A percentile compares a stretch with the other conserved stretches of the same genome.
These are phyloP conservation scores for Raphanus raphanistrum DNA, from an alignment of 345 rosid species.

Conservation along the genomic window DNA sequence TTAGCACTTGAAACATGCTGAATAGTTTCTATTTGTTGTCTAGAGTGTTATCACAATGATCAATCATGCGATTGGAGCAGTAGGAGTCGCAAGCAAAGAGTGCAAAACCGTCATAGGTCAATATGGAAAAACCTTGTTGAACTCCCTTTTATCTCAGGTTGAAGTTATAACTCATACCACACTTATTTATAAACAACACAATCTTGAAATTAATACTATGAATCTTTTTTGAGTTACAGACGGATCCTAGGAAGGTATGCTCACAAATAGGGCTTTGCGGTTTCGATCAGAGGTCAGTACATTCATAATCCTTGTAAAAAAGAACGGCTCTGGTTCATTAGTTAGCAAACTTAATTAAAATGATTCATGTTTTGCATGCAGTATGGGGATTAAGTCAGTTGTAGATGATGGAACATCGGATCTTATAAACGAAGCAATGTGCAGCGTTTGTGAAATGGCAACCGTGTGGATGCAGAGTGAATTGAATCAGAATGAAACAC, in stretches of 20 bases:
- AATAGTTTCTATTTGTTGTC: not conserved
- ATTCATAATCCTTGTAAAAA: not conserved
- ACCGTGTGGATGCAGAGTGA: conserved; percentile 88
- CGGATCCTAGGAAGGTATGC: conserved; percentile 70
- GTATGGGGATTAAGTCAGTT: conserved; percentile 69
- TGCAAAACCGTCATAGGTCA: conserved; percentile 66
- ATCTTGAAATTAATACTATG: conserved; percentile 1
- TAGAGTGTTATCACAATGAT: conserved; percentile 72
- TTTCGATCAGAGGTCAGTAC: conserved; percentile 70
- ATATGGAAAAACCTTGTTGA: conserved; percentile 67
- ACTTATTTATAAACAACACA: not conserved
- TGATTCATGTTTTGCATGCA: conserved; percentile 34
- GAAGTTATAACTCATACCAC: not conserved
- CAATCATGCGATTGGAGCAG: conserved; percentile 83
- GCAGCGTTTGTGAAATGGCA: conserved; percentile 85
- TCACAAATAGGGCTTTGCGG: conserved; percentile 76
- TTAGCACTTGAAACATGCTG: conserved; percentile 6
- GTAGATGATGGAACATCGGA: conserved; percentile 50
- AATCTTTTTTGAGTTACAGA: conserved; percentile 38
- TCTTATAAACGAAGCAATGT: conserved; percentile 52
- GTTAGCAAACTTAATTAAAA: conserved; percentile 7
- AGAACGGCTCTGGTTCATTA: not conserved
- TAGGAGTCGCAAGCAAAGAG: conserved; percentile 70
- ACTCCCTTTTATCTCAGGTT: conserved; percentile 64
- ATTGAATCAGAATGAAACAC: conserved; percentile 62